Evolutionary conservation across 768 basidiomycete species (phyloP).

Genomic region (Paxillus ammoniavirescens): DNA sequence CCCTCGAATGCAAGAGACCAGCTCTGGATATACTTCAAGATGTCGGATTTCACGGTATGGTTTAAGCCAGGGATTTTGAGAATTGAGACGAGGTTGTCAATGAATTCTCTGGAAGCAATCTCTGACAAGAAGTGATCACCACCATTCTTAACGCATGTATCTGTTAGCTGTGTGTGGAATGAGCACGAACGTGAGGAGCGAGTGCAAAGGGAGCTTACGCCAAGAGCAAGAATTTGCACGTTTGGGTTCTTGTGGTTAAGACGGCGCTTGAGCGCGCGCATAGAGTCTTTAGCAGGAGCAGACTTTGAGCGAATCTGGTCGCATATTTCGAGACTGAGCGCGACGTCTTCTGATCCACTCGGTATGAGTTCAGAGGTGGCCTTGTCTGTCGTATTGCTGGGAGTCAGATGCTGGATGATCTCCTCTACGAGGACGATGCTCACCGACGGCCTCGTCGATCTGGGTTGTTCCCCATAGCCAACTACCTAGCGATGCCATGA

Average conservation of each 20-base stretch:
- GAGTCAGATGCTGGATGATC: constrained; percentile 10
- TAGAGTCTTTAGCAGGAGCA: constrained; percentile 79
- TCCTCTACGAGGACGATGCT: constrained; percentile 23
- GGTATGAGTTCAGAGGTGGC: constrained; percentile 91
- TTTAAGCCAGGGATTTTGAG: constrained; percentile 77
- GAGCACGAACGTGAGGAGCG: neutral
- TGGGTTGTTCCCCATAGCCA: constrained; percentile 83
- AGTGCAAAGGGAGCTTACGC: constrained; percentile 51
- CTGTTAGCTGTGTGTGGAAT: constrained; percentile 62
- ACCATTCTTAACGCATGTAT: constrained; percentile 94
- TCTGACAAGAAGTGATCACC: constrained; percentile 89
- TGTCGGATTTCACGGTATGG: constrained; percentile 77
- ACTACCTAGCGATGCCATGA: constrained; percentile 59
- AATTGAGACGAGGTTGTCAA: constrained; percentile 90
- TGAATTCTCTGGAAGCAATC: constrained; percentile 85
- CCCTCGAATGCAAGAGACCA: constrained; percentile 92
- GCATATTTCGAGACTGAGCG: constrained; percentile 91
- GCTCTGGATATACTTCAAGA: constrained; percentile 81
- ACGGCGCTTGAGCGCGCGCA: constrained; percentile 84
- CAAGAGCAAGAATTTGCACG: constrained; percentile 84
- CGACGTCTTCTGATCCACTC: constrained; percentile 83
- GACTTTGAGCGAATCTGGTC: constrained; percentile 95
- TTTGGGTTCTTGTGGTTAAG: constrained; percentile 95
- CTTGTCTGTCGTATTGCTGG: constrained; percentile 63
- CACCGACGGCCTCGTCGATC: constrained; percentile 81